A percentile compares a stretch with the other conserved stretches of the same genome.
Conservation (phyloP, 2,329 filamentous ascomycete species). For the Beauveria brongniartii region DNA sequence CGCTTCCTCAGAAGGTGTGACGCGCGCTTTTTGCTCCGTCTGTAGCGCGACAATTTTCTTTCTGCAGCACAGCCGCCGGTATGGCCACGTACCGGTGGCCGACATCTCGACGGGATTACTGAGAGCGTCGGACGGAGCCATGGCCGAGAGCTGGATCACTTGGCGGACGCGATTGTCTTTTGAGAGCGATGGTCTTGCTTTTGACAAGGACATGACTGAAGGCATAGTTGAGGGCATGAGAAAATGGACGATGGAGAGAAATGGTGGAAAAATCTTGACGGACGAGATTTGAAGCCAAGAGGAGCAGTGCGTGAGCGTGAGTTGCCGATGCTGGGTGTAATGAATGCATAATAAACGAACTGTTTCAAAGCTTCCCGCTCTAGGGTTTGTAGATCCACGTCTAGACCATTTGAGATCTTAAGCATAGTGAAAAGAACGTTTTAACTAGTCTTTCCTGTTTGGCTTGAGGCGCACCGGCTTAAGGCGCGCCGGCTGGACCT, state of each 20-base stretch:
- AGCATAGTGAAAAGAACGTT: too few species aligned
- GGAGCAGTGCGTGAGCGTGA: not conserved
- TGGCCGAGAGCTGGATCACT: constrained; percentile 37
- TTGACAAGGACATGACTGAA: constrained; percentile 28
- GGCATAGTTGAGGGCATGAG: constrained; percentile 29
- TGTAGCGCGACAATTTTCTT: constrained; percentile 40
- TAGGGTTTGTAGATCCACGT: too few species aligned
- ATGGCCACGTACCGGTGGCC: constrained; percentile 26
- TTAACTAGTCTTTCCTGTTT: too few species aligned
- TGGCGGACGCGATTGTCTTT: constrained; percentile 34
- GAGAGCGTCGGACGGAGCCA: constrained; percentile 34
- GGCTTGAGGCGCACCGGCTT: too few species aligned
- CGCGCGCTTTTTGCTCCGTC: constrained; percentile 35
- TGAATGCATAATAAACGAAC: too few species aligned
- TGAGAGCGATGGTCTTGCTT: constrained; percentile 26
- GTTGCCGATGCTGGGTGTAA: too few species aligned
- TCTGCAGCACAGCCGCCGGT: constrained; percentile 19
- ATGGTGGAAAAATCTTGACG: constrained; percentile 22
- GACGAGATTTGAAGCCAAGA: constrained; percentile 1
- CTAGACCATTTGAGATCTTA: too few species aligned
- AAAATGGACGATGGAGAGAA: constrained; percentile 27
- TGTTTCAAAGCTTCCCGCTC: too few species aligned
- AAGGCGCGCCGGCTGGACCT: too few species aligned
- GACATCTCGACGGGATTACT: constrained; percentile 37
- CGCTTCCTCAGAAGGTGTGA: constrained; percentile 28